These are phyloP conservation scores for Cornus suecica DNA, from an alignment of 148 eudicot species.

Conservation along the genomic window DNA sequence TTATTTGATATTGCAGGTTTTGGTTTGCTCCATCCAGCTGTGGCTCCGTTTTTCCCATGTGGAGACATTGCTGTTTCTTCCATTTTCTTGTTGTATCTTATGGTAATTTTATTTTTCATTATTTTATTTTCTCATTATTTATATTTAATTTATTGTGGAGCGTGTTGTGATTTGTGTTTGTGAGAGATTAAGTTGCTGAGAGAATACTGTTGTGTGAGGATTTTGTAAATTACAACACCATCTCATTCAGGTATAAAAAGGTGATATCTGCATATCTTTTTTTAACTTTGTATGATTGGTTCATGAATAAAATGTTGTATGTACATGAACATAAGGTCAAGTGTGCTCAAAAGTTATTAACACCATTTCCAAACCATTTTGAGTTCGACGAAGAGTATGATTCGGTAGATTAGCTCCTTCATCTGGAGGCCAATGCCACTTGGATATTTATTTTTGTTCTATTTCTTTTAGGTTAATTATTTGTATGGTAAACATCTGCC, in stretches of 20 bases:
- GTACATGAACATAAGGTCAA: no score
- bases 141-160: not conserved
- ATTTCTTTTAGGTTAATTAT: no score
- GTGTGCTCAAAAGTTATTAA: no score
- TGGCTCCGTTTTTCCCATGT: slow-evolving; percentile 9
- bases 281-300: no score
- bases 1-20: slow-evolving; percentile 8
- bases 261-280: no score
- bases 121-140: not conserved
- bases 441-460: no score
- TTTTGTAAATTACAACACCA: slow-evolving; percentile 6
- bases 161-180: not conserved
- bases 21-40: slow-evolving; percentile 3
- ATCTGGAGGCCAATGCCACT: no score
- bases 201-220: not conserved
- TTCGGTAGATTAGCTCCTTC: no score
- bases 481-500: no score
- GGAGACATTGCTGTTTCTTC: slow-evolving; percentile 10
- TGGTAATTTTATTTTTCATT: not conserved
- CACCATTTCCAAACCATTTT: no score
- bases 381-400: no score
- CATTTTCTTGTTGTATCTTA: not conserved
- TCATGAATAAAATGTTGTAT: no score
- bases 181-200: not conserved
- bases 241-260: not conserved